Base-by-base conservation (phyloP, 441 rosid genomes). In the Eruca vesicaria region DNA sequence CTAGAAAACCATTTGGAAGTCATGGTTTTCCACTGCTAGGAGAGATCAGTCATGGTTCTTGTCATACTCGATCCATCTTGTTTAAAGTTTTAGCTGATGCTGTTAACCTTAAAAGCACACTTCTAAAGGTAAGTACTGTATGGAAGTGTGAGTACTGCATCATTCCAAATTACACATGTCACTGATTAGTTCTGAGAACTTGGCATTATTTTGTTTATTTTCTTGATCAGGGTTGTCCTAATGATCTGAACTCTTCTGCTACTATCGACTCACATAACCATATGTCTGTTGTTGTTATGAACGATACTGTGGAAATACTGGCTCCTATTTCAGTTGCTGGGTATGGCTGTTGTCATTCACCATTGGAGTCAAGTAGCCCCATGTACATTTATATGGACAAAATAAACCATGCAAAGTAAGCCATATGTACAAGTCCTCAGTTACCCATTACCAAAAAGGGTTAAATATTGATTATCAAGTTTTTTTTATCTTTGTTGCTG, bases 61-160 rank as follows among this genome's bases (percentile, higher is more conserved):
- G 96, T 66, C 88, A 92, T 78, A 85, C 84, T 70, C 88, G 98
- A 75, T 97, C 99, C 62, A 88, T 96, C 32, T 80, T 90, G 80
- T 96, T 92, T 78, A 93, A 96, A 81, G 93, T 89, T 78, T 83
- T 96, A 78, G 97, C 98, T 36, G 99, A 96, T 82, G 74, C 88
- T 63, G 87, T 87, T 26, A 92, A 36, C 5, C 14, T 90, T 79
- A 88, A 92, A 82, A 89, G 96, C 76, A 88, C 81, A 75, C 94
- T 96, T 79, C 80, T 91, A 86, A 82, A 86, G 98, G 98, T 96
- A 87, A 85, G 90, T 68, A 62, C 41, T 66, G 16, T 23, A 15
- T 61, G 61, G n/a, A 52, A 56, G n/a, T 28, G 16, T 71, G 75
- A 32, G 55, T 23, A 50, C 57, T 50, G 21, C 21, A 50, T 50